Base-by-base conservation (phyloP, 306 rosid species). In the Rubus parviflorus region DNA sequence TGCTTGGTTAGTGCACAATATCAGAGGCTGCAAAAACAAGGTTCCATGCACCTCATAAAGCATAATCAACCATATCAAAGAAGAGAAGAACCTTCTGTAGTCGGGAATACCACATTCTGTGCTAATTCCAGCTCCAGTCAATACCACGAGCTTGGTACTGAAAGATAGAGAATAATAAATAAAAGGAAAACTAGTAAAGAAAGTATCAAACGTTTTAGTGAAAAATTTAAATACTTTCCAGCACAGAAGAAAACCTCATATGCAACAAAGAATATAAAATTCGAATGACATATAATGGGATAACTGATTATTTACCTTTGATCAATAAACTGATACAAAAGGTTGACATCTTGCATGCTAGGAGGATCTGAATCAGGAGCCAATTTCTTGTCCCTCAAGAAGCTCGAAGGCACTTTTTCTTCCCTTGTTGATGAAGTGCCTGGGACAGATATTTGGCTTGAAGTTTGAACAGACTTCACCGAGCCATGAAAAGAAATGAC, bases 91-190 rank as follows among this genome's bases (percentile, higher is more conserved):
- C 97, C 98, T 93, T 90, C 96, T 90, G 75, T 94, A 94, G 82
- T 94, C 98, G 47, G 97, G 97, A 87, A 94, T 94, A 40, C 98
- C 98, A 69, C 93, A 94, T 72, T 94, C 96, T n/a, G 98, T 94
- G 80, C 98, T 94, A 45, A 94, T 88, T 72, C 98, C 97, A 66
- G 97, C 97, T 83, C 97, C 97, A 40, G 96, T 92, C 89, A 94
- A 80, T 65, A 92, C 93, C 53, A 81, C 76, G 43, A 94, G 90
- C 77, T 82, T 94, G 71, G 80, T 86, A 81, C 98, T 94, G 86
- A 71, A 84, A 15, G 75, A 84, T 62, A 75, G 22, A 22, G 65
- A 75, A 75, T 65, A 42, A 69, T 42, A 52, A 70, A 70, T 8
- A 66, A 51, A 64, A 76, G 63, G 48, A 74, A 74, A 78, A 20